Conservation (phyloP, 2,329 filamentous ascomycete genomes). For the Diaporthe sp. region DNA sequence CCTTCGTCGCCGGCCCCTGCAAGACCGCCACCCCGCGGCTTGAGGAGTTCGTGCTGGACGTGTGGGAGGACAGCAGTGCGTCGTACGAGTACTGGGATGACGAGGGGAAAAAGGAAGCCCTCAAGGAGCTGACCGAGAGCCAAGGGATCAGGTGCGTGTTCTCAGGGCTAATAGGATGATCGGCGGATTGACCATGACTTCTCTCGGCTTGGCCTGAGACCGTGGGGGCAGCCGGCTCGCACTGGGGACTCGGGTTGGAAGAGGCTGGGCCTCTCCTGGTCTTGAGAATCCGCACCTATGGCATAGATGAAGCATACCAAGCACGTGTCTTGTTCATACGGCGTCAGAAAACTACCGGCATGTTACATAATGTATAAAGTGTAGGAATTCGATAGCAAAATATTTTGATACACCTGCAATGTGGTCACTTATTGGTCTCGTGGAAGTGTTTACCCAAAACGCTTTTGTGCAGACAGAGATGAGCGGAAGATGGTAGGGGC, state of each 20-base stretch:
- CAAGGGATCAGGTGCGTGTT: not conserved
- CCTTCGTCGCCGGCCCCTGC: not conserved
- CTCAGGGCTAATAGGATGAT: no score
- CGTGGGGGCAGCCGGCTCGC: no score
- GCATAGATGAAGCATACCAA: no score
- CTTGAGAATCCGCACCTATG: no score
- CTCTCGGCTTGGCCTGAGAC: not conserved
- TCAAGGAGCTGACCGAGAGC: not conserved
- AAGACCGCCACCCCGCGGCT: not conserved
- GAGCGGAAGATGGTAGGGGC: not conserved
- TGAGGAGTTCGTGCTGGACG: not conserved
- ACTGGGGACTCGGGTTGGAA: no score
- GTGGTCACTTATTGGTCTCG: not conserved
- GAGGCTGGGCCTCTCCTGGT: no score
- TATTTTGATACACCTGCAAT: not conserved
- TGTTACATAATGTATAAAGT: not conserved
- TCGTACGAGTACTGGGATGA: not conserved
- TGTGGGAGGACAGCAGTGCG: not conserved
- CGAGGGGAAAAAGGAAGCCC: rapidly evolving
- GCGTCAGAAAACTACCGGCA: not conserved
- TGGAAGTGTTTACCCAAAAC: not conserved
- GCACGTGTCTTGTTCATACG: not conserved
- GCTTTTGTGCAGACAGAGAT: not conserved
- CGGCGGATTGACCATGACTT: not conserved
- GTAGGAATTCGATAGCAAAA: not conserved